These are phyloP conservation scores for Seiridium cupressi DNA, from an alignment of 2,329 filamentous ascomycete genomes.

Conservation along the genomic window DNA sequence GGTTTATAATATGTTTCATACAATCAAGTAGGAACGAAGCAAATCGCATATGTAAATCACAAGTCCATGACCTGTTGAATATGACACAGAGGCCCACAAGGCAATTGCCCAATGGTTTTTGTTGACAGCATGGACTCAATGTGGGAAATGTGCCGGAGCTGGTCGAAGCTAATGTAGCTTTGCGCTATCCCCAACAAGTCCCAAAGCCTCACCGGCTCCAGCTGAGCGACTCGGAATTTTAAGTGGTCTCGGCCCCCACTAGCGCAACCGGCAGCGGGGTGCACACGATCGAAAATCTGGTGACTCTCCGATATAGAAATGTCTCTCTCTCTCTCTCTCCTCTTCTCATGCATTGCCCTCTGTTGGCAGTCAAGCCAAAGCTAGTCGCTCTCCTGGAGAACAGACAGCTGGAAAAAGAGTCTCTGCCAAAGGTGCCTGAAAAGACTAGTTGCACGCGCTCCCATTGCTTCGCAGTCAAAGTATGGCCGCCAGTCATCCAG, in stretches of 20 bases:
- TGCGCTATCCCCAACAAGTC: neutral
- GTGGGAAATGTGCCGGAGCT: too few relatives aligned
- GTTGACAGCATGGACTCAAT: too few relatives aligned
- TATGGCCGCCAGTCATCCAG: slow-evolving; percentile 39
- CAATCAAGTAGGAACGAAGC: too few relatives aligned
- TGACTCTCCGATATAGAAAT: neutral
- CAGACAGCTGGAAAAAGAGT: neutral
- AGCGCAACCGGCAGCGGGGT: neutral
- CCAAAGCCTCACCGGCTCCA: neutral
- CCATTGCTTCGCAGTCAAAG: slow-evolving; percentile 50
- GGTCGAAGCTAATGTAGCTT: too few relatives aligned
- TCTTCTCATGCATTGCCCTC: neutral
- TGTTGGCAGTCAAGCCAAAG: too few relatives aligned
- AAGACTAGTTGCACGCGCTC: slow-evolving; percentile 48
- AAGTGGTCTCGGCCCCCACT: neutral
- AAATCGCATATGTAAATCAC: too few relatives aligned
- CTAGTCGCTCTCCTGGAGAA: too few relatives aligned
- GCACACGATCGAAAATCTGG: neutral
- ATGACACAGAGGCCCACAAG: too few relatives aligned
- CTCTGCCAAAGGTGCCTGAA: slow-evolving; percentile 22
- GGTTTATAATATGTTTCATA: too few relatives aligned
- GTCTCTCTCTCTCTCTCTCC: neutral
- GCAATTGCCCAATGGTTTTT: too few relatives aligned
- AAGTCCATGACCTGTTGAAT: too few relatives aligned
- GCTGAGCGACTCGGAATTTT: neutral